A percentile compares a stretch with the other conserved stretches of the same genome.
Conservation (phyloP, 768 basidiomycete species). For the Kwoniella sp. region DNA sequence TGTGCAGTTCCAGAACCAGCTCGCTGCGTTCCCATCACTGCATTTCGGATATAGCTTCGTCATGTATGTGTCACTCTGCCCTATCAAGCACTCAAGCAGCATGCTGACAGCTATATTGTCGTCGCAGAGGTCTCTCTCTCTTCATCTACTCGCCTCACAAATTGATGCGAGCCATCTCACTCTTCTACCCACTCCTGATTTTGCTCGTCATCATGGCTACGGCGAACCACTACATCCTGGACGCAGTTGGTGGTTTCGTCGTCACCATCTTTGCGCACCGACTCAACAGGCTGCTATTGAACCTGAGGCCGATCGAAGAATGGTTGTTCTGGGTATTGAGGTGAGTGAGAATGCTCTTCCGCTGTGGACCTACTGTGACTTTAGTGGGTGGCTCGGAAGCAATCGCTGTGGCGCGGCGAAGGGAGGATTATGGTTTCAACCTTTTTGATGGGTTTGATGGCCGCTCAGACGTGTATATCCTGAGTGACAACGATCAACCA, state of each 20-base stretch:
- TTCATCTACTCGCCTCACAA: constrained; percentile 45
- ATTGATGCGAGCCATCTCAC: constrained; percentile 26
- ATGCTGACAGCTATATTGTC: no score
- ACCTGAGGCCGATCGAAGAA: constrained; percentile 48
- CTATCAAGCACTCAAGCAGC: no score
- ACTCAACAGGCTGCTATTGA: constrained; percentile 37
- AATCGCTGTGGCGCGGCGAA: background rate
- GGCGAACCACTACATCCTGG: constrained; percentile 47
- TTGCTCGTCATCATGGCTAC: constrained; percentile 50
- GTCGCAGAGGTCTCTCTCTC: constrained; percentile 38
- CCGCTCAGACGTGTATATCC: no score
- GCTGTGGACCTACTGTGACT: background rate
- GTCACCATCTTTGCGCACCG: constrained; percentile 41
- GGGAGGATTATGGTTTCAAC: background rate
- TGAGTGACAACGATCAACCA: no score
- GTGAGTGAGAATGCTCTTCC: constrained; percentile 17
- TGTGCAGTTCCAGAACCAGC: constrained; percentile 47
- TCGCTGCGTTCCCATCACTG: constrained; percentile 47
- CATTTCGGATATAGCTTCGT: constrained; percentile 36
- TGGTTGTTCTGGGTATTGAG: constrained; percentile 47
- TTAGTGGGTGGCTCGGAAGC: no score
- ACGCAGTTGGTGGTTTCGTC: constrained; percentile 47
- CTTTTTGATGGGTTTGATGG: no score
- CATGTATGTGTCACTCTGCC: constrained; percentile 27
- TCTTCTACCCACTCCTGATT: constrained; percentile 44